Percentiles rank a stretch among this genome's conserved stretches.
Evolutionary conservation across 345 rosid species (phyloP).

Genomic region (Odontarrhena argentea): DNA sequence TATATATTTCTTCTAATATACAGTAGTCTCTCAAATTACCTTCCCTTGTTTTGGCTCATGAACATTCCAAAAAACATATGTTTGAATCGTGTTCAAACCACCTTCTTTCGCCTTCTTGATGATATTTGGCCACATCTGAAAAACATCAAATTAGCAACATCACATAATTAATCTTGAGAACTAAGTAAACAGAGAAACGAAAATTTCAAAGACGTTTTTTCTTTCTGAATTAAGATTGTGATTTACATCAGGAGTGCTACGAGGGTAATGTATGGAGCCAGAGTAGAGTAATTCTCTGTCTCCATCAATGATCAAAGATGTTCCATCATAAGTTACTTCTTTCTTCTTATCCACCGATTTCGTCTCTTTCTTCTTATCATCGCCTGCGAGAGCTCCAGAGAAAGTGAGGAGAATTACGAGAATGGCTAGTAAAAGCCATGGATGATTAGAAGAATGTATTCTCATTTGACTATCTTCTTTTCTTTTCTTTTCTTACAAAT

Average conservation of each 20-base stretch:
- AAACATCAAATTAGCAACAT: neutral
- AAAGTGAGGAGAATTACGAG: slow-evolving; percentile 35
- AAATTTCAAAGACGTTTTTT: neutral
- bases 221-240: neutral
- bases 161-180: slow-evolving; percentile 6
- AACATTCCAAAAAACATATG: slow-evolving; percentile 73
- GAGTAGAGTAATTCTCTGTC: slow-evolving; percentile 43
- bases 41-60: slow-evolving; percentile 57
- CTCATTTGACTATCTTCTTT: slow-evolving; percentile 28
- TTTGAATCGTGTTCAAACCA: slow-evolving; percentile 64
- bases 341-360: slow-evolving; percentile 18
- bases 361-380: neutral
- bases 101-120: slow-evolving; percentile 53
- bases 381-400: slow-evolving; percentile 24
- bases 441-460: slow-evolving; percentile 24
- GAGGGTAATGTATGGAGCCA: slow-evolving; percentile 49
- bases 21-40: slow-evolving; percentile 35
- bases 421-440: slow-evolving; percentile 39
- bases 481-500: neutral
- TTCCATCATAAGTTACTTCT: slow-evolving; percentile 48
- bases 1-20: neutral
- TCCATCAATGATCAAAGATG: slow-evolving; percentile 44
- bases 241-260: slow-evolving; percentile 47
- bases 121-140: slow-evolving; percentile 49
- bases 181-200: neutral